Conservation (phyloP, 352 stramenopile genomes). For the Globisporangium canariense region DNA sequence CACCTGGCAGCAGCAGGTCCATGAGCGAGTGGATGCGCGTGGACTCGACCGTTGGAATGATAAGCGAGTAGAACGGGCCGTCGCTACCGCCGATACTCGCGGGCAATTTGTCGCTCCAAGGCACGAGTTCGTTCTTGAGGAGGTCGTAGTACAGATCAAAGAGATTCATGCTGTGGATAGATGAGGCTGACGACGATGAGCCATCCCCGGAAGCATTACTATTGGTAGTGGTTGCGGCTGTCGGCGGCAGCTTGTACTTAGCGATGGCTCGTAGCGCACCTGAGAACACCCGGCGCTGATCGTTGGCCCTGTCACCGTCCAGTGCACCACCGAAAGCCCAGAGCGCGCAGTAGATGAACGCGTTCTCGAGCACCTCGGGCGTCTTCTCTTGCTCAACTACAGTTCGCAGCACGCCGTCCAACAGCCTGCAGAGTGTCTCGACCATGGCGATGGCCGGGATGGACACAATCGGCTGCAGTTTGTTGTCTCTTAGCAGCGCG, state of each 20-base stretch:
- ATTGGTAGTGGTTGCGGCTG: neutral
- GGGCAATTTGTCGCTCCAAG: constrained; percentile 73
- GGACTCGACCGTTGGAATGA: constrained; percentile 79
- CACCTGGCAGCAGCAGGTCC: constrained; percentile 42
- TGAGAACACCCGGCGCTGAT: constrained; percentile 60
- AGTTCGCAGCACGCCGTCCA: constrained; percentile 89
- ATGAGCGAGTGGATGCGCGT: constrained; percentile 65
- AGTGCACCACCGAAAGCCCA: constrained; percentile 96
- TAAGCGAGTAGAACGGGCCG: constrained; percentile 51
- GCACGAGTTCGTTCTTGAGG: constrained; percentile 65
- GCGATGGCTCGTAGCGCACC: constrained; percentile 52
- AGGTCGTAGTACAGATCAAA: constrained; percentile 85
- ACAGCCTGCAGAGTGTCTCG: constrained; percentile 89
- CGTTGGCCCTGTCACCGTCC: constrained; percentile 76
- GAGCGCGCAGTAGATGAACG: constrained; percentile 93
- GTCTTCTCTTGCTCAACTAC: constrained; percentile 83
- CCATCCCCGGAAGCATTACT: neutral
- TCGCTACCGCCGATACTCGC: constrained; percentile 20
- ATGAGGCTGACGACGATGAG: neutral
- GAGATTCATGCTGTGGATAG: constrained; percentile 25
- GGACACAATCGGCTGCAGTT: constrained; percentile 53
- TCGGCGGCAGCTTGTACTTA: constrained; percentile 65
- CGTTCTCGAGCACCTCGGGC: constrained; percentile 89
- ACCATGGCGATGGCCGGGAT: constrained; percentile 66
- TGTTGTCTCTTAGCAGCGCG: constrained; percentile 64